Percentiles rank a stretch among this genome's conserved stretches.
phyloP scores from a whole-genome alignment of 768 basidiomycete species.

The Leccinum imitatum region DNA sequence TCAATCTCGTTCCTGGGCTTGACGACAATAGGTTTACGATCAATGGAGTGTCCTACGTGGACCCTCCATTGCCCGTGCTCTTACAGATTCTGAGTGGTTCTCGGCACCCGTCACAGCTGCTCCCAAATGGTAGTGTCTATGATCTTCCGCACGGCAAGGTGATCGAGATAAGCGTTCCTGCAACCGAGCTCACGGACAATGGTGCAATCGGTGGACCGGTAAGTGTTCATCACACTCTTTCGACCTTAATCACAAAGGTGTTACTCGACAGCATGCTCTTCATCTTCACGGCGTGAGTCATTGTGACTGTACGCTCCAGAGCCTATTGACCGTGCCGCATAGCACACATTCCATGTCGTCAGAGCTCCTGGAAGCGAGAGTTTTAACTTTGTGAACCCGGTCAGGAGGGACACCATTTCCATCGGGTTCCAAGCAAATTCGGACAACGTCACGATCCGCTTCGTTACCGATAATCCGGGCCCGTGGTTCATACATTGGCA shows the following conservation, averaged over 20 bases:
- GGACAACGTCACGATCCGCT: conserved; percentile 53
- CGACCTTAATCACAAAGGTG: not conserved
- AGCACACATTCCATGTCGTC: conserved; percentile 45
- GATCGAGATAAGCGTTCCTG: conserved; percentile 22
- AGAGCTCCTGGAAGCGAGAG: conserved; percentile 38
- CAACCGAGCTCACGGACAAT: conserved; percentile 16
- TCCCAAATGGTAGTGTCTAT: conserved; percentile 18
- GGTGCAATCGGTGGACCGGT: conserved; percentile 33
- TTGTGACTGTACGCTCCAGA: not conserved
- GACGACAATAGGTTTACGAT: conserved; percentile 2
- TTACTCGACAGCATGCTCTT: conserved; percentile 17
- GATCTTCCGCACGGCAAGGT: conserved; percentile 14
- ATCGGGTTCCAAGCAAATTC: conserved; percentile 29
- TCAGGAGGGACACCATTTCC: conserved; percentile 51
- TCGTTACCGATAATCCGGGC: conserved; percentile 61
- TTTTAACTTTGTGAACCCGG: conserved; percentile 50
- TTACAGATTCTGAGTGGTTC: conserved; percentile 26
- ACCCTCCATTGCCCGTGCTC: conserved; percentile 20
- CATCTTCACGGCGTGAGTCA: conserved; percentile 24
- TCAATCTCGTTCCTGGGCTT: conserved; percentile 17
- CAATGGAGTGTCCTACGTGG: conserved; percentile 5
- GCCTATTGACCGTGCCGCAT: not conserved
- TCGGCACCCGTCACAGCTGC: conserved; percentile 9
- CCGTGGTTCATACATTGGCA: conserved; percentile 27
- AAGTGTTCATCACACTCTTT: conserved; percentile 6